Evolutionary conservation across 345 rosid species (phyloP).

Genomic region (Tarenaya hassleriana): DNA sequence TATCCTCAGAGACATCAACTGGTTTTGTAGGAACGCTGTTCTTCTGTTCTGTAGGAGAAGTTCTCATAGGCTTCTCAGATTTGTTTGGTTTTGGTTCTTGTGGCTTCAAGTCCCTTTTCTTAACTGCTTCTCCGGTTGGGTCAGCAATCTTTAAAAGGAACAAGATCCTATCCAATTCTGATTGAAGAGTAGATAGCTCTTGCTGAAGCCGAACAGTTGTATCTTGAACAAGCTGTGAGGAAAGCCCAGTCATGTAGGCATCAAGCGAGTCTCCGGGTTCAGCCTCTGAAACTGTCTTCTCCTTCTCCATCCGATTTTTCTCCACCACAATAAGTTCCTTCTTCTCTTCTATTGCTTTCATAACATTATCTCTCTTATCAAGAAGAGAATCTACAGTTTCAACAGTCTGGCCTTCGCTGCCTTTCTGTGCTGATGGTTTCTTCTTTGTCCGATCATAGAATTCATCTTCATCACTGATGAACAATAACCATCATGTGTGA

Average conservation of each 20-base stretch:
- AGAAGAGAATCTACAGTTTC: slow-evolving; percentile 94
- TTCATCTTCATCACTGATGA: slow-evolving; percentile 81
- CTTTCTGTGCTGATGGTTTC: slow-evolving; percentile 43
- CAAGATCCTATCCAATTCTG: slow-evolving; percentile 59
- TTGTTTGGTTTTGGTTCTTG: slow-evolving; percentile 33
- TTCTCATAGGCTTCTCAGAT: slow-evolving; percentile 29
- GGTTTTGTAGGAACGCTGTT: slow-evolving; percentile 29
- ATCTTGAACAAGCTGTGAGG: slow-evolving; percentile 84
- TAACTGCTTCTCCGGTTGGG: slow-evolving; percentile 74
- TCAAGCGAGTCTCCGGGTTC: slow-evolving; percentile 79
- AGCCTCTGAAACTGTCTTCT: slow-evolving; percentile 39
- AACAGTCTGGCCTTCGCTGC: slow-evolving; percentile 47
- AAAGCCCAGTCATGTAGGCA: slow-evolving; percentile 85
- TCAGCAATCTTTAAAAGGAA: slow-evolving; percentile 88
- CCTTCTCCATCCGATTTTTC: slow-evolving; percentile 53
- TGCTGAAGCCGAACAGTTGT: slow-evolving; percentile 51
- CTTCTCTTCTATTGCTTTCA: slow-evolving; percentile 58
- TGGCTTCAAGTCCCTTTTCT: slow-evolving; percentile 46
- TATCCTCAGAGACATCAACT: slow-evolving; percentile 22
- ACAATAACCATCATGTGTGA: not conserved
- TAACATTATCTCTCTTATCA: slow-evolving; percentile 66
- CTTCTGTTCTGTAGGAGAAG: slow-evolving; percentile 29
- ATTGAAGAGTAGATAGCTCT: slow-evolving; percentile 60
- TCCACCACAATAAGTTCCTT: slow-evolving; percentile 49
- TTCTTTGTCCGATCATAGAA: slow-evolving; percentile 94